Evolutionary conservation across 2,329 filamentous ascomycete genomes (phyloP).

Genomic region (Diaporthe citri): DNA sequence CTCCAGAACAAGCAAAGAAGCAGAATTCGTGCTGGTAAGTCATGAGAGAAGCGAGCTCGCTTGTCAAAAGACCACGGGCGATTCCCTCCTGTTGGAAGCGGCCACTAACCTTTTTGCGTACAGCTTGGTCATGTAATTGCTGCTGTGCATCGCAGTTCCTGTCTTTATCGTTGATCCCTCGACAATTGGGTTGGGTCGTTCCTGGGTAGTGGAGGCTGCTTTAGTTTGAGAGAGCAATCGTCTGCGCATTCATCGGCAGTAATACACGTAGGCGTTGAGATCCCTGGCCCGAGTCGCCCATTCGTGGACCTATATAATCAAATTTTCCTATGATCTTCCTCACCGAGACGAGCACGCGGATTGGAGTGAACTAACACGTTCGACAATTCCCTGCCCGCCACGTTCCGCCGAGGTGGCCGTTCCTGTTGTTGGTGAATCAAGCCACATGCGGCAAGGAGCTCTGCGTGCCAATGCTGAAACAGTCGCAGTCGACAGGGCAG

Average conservation of each 20-base stretch:
- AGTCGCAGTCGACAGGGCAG: neutral
- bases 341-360: neutral
- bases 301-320: conserved; percentile 31
- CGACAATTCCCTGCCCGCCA: neutral
- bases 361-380: neutral
- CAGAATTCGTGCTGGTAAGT: conserved; percentile 78
- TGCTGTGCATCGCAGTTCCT: neutral
- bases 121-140: conserved; percentile 38
- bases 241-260: neutral
- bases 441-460: neutral
- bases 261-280: conserved; percentile 30
- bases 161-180: conserved; percentile 18
- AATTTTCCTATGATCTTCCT: neutral
- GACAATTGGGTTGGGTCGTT: neutral
- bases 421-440: conserved; percentile 4
- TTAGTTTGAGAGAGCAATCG: neutral
- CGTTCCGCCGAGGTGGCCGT: conserved; percentile 16
- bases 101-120: neutral
- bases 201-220: conserved; percentile 20
- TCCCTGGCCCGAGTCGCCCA: conserved; percentile 2
- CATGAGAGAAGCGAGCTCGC: neutral
- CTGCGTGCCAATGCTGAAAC: conserved; percentile 6
- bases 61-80: neutral
- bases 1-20: conserved; percentile 77
- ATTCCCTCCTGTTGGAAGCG: too few species aligned